Percentiles rank a stretch among this genome's conserved stretches.
Conservation (phyloP, 1,284 basidiomycete species). For the Marasmius fiardii region DNA sequence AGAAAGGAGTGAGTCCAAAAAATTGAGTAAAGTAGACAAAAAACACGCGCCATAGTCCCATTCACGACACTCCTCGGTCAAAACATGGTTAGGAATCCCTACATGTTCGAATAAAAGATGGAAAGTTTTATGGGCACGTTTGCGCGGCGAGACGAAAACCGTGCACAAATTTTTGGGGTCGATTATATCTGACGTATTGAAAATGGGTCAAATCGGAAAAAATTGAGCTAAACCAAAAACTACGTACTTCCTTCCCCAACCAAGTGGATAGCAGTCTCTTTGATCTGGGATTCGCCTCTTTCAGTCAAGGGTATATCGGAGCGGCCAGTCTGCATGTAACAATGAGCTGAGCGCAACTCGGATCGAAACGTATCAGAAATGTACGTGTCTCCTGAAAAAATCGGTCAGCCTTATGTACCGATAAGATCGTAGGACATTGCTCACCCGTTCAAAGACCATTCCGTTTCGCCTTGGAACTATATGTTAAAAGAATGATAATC, state of each 20-base stretch:
- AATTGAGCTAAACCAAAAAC: background rate
- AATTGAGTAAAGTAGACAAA: background rate
- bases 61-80: slow-evolving; percentile 70
- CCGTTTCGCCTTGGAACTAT: slow-evolving; percentile 74
- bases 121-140: slow-evolving; percentile 83
- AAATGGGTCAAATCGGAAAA: background rate
- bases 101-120: slow-evolving; percentile 72
- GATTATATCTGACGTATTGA: slow-evolving; percentile 56
- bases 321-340: slow-evolving; percentile 69
- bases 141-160: slow-evolving; percentile 80
- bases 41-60: slow-evolving; percentile 76
- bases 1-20: background rate
- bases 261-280: slow-evolving; percentile 58
- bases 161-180: slow-evolving; percentile 79
- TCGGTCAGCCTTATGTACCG: background rate
- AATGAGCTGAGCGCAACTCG: background rate
- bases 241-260: slow-evolving; percentile 77
- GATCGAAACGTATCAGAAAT: slow-evolving; percentile 15
- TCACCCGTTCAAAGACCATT: slow-evolving; percentile 89
- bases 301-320: slow-evolving; percentile 85
- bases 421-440: slow-evolving; percentile 19
- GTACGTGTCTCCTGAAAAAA: slow-evolving; percentile 64
- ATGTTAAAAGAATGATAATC: background rate
- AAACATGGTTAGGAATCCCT: slow-evolving; percentile 47
- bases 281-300: slow-evolving; percentile 77